Evolutionary conservation across 2,329 filamentous ascomycete species (phyloP).

Genomic region (Alternaria viburni): DNA sequence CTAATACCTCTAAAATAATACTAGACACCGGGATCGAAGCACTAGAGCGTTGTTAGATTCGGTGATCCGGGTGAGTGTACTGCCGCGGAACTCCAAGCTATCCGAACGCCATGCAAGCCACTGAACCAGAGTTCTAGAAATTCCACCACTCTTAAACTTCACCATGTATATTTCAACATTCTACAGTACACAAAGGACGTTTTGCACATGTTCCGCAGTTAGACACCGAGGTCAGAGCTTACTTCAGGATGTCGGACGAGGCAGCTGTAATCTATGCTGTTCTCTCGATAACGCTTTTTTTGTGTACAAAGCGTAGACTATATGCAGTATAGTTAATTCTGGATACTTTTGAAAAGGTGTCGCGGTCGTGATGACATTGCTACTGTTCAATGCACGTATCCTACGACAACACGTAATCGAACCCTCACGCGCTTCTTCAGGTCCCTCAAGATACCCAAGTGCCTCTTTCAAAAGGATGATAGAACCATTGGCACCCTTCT

Average conservation of each 20-base stretch:
- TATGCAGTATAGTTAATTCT: neutral
- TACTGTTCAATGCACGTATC: neutral
- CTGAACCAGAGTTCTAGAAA: neutral
- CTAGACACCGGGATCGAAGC: too few relatives aligned
- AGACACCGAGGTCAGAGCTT: neutral
- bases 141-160: neutral
- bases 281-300: neutral
- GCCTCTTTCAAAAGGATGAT: neutral
- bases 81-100: neutral
- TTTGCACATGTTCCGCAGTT: neutral
- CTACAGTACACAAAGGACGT: neutral
- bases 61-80: neutral
- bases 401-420: too few relatives aligned
- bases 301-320: neutral
- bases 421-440: too few relatives aligned
- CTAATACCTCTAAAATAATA: too few relatives aligned
- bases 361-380: too few relatives aligned
- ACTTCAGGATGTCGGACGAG: neutral
- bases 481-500: neutral
- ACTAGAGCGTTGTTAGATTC: neutral
- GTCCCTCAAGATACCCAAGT: too few relatives aligned
- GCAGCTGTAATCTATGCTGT: neutral
- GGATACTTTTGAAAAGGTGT: too few relatives aligned
- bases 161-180: neutral
- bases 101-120: conserved; percentile 1